Evolutionary conservation across 176 grass and related monocot species (phyloP), one percentile per base, ranked within the genome.

Genomic region (Musa itinerans): DNA sequence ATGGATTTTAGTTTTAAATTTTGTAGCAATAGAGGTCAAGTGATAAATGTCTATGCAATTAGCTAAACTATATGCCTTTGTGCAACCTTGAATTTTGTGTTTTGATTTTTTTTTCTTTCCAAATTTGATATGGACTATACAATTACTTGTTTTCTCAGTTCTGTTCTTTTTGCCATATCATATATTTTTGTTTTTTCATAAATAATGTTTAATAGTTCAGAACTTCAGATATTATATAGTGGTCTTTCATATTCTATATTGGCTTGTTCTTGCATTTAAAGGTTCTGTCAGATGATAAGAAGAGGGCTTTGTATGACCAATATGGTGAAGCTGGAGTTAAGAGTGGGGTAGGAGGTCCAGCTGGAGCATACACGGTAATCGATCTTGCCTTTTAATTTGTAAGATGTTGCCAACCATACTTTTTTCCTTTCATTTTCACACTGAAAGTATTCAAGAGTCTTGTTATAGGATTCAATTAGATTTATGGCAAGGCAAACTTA

Each of bases 241-340:
- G 2, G 20, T 20, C 1, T 3, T 2, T n/a, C 68, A 3, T 25
- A 16, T 51, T 51, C 5, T 29, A 70, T 50, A 48, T 2, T 48
- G 10, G 17, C 1, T 15, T 50, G 10, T 74, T 56, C 50, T 19
- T 77, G 80, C 86, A 51, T 86, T 79, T 62, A 64, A 88, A 98
- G 95, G 88, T 98, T 27, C 81, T 98, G 57, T 98, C 95, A 89
- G 95, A 98, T 89, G 94, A 98, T 78, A 87, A 98, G 76, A 93
- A 98, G 84, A 93, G 95, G 66, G 82, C 84, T 2, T 64, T 98
- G 58, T 98, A 98, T 83, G 90, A 98, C 78, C 95, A 93, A 75
- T 98, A 98, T 77, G 95, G 95, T 82, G 95, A 98, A 89, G 90
- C 95, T 74, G 95, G 95, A 49, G 82, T 98, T 76, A 93, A 93